Evolutionary conservation across 2,329 filamentous ascomycete species (phyloP), one percentile per base, ranked within the genome.

Genomic region (Stagonosporopsis rhizophila): DNA sequence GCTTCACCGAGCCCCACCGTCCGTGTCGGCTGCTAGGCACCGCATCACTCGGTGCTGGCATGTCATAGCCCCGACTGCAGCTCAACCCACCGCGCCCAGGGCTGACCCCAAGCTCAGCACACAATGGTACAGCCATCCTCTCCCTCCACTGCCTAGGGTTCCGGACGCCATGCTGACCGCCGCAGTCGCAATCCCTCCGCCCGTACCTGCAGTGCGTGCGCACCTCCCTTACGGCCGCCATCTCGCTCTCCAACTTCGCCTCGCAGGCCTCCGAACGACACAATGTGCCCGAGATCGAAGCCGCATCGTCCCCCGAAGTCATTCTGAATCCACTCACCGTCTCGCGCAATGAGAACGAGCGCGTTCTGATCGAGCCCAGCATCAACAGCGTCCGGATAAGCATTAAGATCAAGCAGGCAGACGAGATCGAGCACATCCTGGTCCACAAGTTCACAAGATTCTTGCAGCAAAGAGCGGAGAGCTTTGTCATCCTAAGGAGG

Each of bases 391-490:
- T 99, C 67, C 89, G 95, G 68, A 90, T 99, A 73, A 96, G 92
- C 85, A 96, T 99, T 81, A 92, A 94, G 83, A 97, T 99, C 79
- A 99, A 99, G 82, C 95, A 99, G 83, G 95, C 95, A 60, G 95
- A 99, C 78, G 95, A 99, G 81, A 99, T 98, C 71, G 95, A 99
- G 79, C 87, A 96, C 76, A 98, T 99, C 64, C 82, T 99, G 60
- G 95, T 99, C 63, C 95, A 98, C 82, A 99, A 99, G 80, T 98
- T 99, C 73, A 96, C 93, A 37, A 86, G 95, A 53, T 99, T 99
- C 83, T 80, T 99, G 80, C 97, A 92, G 35, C 94, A 97, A 80
- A 85, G 94, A 78, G 95, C 95, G 44, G 95, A 99, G 79, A 92
- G 91, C 0, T 99, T 99, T 81, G 98, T 98, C 74, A 96, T 99